Base-by-base conservation (phyloP, 148 eudicot species). In the Hydrangea macrophylla region DNA sequence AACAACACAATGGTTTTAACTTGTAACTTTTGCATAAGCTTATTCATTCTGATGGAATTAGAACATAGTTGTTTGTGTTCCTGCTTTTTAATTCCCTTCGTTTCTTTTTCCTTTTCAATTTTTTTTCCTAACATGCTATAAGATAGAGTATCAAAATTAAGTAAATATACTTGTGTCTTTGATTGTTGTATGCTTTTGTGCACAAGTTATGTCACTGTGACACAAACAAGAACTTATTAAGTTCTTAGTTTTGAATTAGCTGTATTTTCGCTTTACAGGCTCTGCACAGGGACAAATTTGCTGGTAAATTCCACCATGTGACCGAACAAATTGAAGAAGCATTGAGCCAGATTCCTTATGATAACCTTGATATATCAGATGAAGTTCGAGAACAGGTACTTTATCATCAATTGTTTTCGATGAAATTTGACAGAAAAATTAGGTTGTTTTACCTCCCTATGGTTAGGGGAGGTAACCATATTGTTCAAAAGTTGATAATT, bases 331-430 rank as follows among this genome's bases (percentile, higher is more conserved):
- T 89, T 78, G 98, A 92, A 82, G 90, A 80, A 63, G 88, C 98
- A 17, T 58, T 92, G 61, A 75, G 82, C 69, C 86, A 72, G 68
- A 75, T 88, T 53, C 83, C 84, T 44, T 92, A 84, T 64, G 78
- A 81, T 64, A 58, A 64, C 51, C 88, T 92, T 51, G 77, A 79
- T 72, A 60, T 92, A 62, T 83, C 94, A 24, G 94, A 90, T 60
- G 98, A 92, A 83, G 94, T 90, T 58, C 74, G 71, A 70, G 96
- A 92, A 70, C 98, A 92, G 96, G 98, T 92, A 76, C 23, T 50
- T 63, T 44, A 51, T 23, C 15, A 9, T 40, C 53, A 23, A 22
- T 25, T 36, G 6, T 60, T 30, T 60, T 30, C 30, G 17, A 32
- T 51, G 12, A 11, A 58, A 13, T 50, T 60, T 27, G 44, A 22